Percentiles rank a stretch among this genome's conserved stretches.
phyloP scores from a whole-genome alignment of 176 grass and related monocot species.

The Cenchrus purpureus region DNA sequence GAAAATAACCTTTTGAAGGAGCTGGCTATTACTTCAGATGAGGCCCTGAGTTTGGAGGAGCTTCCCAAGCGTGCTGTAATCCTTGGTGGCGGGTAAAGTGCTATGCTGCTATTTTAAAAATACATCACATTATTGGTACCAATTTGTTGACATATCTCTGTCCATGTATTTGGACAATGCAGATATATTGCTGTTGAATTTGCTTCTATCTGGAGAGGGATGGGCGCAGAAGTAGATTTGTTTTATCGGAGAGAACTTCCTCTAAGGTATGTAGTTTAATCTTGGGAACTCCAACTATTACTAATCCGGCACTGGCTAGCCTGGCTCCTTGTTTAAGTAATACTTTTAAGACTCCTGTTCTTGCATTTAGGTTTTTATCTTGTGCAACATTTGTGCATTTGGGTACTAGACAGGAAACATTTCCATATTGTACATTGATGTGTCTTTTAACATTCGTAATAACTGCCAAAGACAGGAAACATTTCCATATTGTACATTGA shows the following conservation, averaged over 20 bases:
- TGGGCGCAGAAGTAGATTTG: constrained; percentile 89
- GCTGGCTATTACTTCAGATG: constrained; percentile 94
- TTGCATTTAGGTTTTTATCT: neutral
- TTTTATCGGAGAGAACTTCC: constrained; percentile 91
- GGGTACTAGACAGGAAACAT: too few species aligned
- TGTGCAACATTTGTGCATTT: neutral
- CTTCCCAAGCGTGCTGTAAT: constrained; percentile 82
- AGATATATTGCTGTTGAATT: constrained; percentile 99
- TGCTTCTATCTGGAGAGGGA: constrained; percentile 94
- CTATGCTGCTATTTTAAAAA: neutral
- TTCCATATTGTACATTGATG: too few species aligned
- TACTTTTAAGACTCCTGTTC: neutral
- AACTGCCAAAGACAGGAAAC: too few species aligned
- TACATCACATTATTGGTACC: neutral
- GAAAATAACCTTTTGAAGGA: constrained; percentile 59
- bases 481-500: too few species aligned
- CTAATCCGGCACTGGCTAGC: neutral
- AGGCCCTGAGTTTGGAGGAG: constrained; percentile 96
- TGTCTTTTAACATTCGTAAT: too few species aligned
- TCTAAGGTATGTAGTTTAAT: constrained; percentile 64
- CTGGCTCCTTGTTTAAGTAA: neutral
- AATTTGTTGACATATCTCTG: constrained; percentile 13
- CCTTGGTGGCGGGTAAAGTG: constrained; percentile 83
- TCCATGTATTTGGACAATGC: constrained; percentile 16
- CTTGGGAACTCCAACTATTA: neutral